Percentiles rank a stretch among this genome's conserved stretches.
These are phyloP conservation scores for Calvatia gigantea DNA, from an alignment of 768 basidiomycete species.

Conservation along the genomic window DNA sequence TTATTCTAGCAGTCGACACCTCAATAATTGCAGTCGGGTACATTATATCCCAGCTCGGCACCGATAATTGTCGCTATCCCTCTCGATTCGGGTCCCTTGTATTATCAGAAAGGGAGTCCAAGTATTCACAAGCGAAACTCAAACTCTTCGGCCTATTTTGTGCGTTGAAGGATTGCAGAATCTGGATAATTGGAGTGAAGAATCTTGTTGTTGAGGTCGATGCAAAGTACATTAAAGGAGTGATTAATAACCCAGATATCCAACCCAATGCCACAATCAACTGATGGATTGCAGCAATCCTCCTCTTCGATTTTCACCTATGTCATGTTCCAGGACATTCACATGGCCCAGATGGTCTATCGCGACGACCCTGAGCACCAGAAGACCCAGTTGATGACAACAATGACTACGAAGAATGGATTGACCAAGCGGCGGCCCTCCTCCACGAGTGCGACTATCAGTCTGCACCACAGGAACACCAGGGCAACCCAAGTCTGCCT, in stretches of 20 bases:
- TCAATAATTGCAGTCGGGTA: conserved; percentile 15
- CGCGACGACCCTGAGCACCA: conserved; percentile 6
- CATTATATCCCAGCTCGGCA: conserved; percentile 12
- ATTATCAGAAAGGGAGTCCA: conserved; percentile 17
- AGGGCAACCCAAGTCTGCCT: conserved; percentile 2
- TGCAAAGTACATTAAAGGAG: conserved; percentile 28
- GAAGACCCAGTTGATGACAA: conserved; percentile 9
- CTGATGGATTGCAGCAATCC: conserved; percentile 23
- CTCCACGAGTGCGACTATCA: neutral
- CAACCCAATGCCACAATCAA: conserved; percentile 26
- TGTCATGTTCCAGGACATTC: conserved; percentile 17
- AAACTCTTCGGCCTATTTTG: conserved; percentile 28
- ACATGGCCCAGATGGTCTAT: conserved; percentile 17
- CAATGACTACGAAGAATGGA: conserved; percentile 21
- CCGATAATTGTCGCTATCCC: conserved; percentile 10
- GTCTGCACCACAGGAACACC: conserved; percentile 6
- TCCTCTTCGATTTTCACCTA: conserved; percentile 25
- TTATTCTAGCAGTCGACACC: conserved; percentile 17
- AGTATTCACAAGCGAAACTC: conserved; percentile 28
- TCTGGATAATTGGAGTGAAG: conserved; percentile 23
- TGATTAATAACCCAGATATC: conserved; percentile 26
- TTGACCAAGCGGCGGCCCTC: conserved; percentile 12
- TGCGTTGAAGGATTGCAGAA: conserved; percentile 12
- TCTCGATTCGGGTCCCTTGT: conserved; percentile 17
- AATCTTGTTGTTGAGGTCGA: conserved; percentile 23